phyloP scores from a whole-genome alignment of 371 early-diverging fungal genomes.

The Paraphysoderma sedebokerense region DNA sequence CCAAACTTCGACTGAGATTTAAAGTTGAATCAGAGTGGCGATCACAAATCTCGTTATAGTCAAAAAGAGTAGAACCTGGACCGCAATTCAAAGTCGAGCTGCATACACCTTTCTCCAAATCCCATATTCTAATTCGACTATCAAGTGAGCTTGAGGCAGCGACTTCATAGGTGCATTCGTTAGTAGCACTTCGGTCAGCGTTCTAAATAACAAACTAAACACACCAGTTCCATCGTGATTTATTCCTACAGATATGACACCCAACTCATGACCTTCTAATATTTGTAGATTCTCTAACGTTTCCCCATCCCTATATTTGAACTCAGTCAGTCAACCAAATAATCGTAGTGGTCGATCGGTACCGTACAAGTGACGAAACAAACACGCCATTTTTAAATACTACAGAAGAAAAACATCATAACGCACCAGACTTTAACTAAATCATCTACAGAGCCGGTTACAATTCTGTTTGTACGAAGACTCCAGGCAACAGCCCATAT shows the following conservation, averaged over 20 bases:
- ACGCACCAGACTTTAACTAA: conserved; percentile 57
- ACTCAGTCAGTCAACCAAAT: neutral
- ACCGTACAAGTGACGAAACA: neutral
- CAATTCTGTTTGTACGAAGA: conserved; percentile 33
- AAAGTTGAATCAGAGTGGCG: neutral
- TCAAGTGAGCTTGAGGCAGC: conserved; percentile 61
- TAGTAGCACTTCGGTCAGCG: neutral
- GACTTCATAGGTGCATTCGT: conserved; percentile 14
- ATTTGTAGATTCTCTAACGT: conserved; percentile 30
- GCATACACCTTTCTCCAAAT: conserved; percentile 29
- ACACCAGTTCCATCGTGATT: conserved; percentile 43
- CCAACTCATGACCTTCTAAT: conserved; percentile 55
- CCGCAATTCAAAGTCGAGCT: conserved; percentile 43
- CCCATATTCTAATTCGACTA: conserved; percentile 60
- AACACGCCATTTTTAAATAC: neutral
- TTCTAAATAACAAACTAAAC: neutral
- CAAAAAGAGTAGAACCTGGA: conserved; percentile 15
- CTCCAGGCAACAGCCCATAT: conserved; percentile 72
- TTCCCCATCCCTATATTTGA: conserved; percentile 38
- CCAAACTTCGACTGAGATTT: conserved; percentile 45
- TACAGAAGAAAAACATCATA: neutral
- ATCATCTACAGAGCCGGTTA: conserved; percentile 61
- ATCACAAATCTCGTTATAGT: neutral
- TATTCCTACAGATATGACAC: conserved; percentile 56
- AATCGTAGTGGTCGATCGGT: neutral